Base-by-base conservation (phyloP, 2,329 filamentous ascomycete genomes). In the Acrocalymma vagum region DNA sequence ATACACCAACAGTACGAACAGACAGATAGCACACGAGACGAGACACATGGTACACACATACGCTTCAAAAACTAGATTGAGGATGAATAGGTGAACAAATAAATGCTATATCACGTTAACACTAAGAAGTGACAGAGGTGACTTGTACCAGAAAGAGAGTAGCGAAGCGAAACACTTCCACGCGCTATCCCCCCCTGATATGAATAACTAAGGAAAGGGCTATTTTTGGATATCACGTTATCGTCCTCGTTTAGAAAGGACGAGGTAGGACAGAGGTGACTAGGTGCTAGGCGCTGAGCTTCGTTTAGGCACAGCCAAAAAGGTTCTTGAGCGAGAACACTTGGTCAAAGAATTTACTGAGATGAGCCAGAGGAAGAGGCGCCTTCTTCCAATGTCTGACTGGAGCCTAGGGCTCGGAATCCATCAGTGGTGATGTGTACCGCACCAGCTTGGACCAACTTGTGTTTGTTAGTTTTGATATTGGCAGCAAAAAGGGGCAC, bases 371-470 rank as follows among this genome's bases (percentile, higher is more conserved):
- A 9, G 25, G 20, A 8, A 30, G 23, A 13, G 18, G 29, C 16
- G 37, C 38, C 18, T 46, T 48, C 14, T 41, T 25, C 38, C 9
- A 47, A 27, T 15, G 15, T 27, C 8, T 42, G 13, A 10, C 39
- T 51, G 6, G 55, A 39, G 11, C 38, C 50, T 3, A 70, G 48
- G 8, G 91, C 91, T 54, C 86, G 81, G 65, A 97, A 89, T 5
- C 88, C 90, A 51, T 95, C 87, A 9, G 94, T 72, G 1, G 88
- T 90, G 35, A 97, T 85, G 41, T 84, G 90, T 9, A 97, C 92
- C 7, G 94, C 93, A 33, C 94, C 93, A 5, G 94, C 91, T 83
- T 96, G 88, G 20, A 97, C 91, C 50, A 99, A 83, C 69, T 72
- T 22, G 10, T 36, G 1, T 1, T 20, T 15, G n/a, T 26, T 63